A percentile compares a stretch with the other conserved stretches of the same genome.
Evolutionary conservation across 208 protist genomes (phyloP).

Genomic region (Angomonas desouzai): DNA sequence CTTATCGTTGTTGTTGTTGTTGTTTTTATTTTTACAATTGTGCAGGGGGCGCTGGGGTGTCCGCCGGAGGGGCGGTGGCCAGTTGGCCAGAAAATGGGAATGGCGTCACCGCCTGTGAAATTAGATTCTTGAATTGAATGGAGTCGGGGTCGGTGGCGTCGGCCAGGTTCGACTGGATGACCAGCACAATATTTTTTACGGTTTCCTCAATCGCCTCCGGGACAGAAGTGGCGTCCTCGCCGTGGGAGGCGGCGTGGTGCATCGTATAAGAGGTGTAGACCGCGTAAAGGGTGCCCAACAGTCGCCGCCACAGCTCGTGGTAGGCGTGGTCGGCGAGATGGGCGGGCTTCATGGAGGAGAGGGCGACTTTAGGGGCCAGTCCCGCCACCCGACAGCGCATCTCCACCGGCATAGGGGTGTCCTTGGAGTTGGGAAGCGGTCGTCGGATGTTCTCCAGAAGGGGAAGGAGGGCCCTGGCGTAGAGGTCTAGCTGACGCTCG

Average conservation of each 20-base stretch:
- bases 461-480: constrained; percentile 72
- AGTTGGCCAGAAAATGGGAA: constrained; percentile 73
- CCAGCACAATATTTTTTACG: constrained; percentile 86
- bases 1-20: too few species aligned
- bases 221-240: constrained; percentile 41
- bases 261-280: constrained; percentile 52
- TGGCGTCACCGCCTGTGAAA: constrained; percentile 31
- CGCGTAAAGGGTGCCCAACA: constrained; percentile 71
- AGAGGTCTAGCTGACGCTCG: constrained; percentile 35
- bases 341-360: constrained; percentile 39
- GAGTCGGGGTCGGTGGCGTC: constrained; percentile 9
- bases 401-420: constrained; percentile 4
- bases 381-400: constrained; percentile 37
- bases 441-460: constrained; percentile 67
- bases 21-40: too few species aligned
- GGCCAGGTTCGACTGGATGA: constrained; percentile 28
- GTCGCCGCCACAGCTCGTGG: constrained; percentile 55
- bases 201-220: constrained; percentile 81
- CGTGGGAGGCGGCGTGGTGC: neutral
- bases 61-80: too few species aligned
- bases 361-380: constrained; percentile 61
- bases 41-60: too few species aligned
- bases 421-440: neutral
- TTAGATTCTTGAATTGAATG: constrained; percentile 13
- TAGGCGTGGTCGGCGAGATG: constrained; percentile 25